These are phyloP conservation scores for Amniculicola lignicola DNA, from an alignment of 495 filamentous ascomycete genomes.

Conservation along the genomic window DNA sequence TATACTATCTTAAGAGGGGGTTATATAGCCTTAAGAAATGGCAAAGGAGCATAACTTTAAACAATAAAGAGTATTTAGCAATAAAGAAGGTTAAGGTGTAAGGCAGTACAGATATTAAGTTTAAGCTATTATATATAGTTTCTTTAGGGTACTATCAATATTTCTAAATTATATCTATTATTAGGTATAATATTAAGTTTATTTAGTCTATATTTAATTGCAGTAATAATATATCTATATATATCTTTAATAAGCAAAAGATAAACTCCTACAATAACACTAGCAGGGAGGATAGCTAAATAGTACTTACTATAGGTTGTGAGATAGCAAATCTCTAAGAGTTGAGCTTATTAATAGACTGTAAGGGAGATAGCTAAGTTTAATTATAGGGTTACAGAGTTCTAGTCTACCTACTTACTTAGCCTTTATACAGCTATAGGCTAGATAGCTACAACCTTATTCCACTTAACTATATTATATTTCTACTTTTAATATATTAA, in stretches of 20 bases:
- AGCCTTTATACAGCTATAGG: not conserved
- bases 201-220: not conserved
- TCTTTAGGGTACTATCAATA: not conserved
- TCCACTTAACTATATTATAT: not conserved
- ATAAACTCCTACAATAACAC: not conserved
- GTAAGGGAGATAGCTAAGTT: not conserved
- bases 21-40: too few species aligned
- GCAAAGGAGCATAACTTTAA: not conserved
- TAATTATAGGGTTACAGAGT: not conserved
- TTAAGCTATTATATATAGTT: not conserved
- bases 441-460: too few species aligned
- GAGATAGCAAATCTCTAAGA: not conserved
- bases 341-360: not conserved
- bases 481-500: not conserved
- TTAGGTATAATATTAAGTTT: not conserved
- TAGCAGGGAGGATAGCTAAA: not conserved
- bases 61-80: not conserved
- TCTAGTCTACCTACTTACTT: not conserved
- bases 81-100: not conserved
- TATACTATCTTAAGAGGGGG: too few species aligned
- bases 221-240: not conserved
- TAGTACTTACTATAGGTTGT: not conserved
- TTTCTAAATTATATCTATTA: not conserved
- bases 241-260: not conserved
- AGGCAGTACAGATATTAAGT: not conserved